phyloP scores from a whole-genome alignment of 305 asterid genomes.

The Fraxinus floribunda region DNA sequence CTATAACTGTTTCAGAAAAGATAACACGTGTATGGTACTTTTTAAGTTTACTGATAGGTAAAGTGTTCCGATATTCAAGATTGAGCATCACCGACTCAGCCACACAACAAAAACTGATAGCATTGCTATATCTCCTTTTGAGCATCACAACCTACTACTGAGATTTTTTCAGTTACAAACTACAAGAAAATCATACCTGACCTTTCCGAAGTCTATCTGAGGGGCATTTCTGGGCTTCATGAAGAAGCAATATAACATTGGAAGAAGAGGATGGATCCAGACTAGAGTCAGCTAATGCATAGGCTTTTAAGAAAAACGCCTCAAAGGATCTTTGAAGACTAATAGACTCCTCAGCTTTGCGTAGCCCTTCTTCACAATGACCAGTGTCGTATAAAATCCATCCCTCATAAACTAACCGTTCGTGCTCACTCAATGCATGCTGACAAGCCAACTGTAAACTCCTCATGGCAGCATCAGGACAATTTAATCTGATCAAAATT shows the following conservation, averaged over 20 bases:
- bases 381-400: conserved; percentile 97
- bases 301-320: conserved; percentile 97
- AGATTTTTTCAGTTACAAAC: not conserved
- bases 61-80: not conserved
- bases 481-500: conserved; percentile 63
- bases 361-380: conserved; percentile 93
- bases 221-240: conserved; percentile 94
- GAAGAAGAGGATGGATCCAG: conserved; percentile 89
- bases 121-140: not conserved
- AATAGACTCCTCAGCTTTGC: conserved; percentile 92
- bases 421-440: conserved; percentile 88
- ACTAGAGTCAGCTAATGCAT: conserved; percentile 97
- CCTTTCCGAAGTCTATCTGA: conserved; percentile 99
- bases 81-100: not conserved
- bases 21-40: not conserved
- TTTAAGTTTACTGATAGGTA: not conserved
- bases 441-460: conserved; percentile 90
- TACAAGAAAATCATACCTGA: conserved; percentile 53
- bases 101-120: conserved; percentile 1
- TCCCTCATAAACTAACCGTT: conserved; percentile 90
- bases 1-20: not conserved
- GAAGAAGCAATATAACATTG: conserved; percentile 80
- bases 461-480: conserved; percentile 98
- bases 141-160: not conserved
- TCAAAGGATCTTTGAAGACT: conserved; percentile 88